Percentiles rank a stretch among this genome's conserved stretches.
Conservation (phyloP, 2,329 filamentous ascomycete species). For the Pleomassaria siparia region DNA sequence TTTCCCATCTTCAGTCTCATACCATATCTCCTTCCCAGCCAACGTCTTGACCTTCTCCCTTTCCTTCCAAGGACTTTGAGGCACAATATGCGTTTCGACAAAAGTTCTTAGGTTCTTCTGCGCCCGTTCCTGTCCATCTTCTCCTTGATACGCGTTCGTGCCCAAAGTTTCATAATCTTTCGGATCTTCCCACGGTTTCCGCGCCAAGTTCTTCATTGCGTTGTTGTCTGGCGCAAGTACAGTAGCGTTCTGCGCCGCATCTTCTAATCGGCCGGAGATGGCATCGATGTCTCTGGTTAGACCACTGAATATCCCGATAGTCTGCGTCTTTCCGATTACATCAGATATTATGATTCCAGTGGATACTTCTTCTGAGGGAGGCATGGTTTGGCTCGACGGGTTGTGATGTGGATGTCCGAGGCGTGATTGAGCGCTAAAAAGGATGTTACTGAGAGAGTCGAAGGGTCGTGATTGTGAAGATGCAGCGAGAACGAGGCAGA, state of each 20-base stretch:
- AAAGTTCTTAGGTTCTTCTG: conserved; percentile 75
- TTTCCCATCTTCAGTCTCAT: conserved; percentile 70
- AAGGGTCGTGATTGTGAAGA: conserved; percentile 36
- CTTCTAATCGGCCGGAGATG: conserved; percentile 69
- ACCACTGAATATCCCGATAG: conserved; percentile 80
- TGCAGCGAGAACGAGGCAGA: conserved; percentile 34
- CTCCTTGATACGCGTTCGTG: conserved; percentile 72
- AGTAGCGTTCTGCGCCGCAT: conserved; percentile 70
- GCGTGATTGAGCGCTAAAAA: conserved; percentile 30
- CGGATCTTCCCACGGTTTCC: conserved; percentile 84
- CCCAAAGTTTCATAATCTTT: conserved; percentile 70
- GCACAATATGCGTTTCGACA: conserved; percentile 82
- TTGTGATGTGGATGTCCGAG: conserved; percentile 24
- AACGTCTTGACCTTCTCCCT: conserved; percentile 67
- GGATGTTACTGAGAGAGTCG: conserved; percentile 30
- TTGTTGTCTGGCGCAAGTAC: conserved; percentile 86
- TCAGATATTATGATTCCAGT: conserved; percentile 72
- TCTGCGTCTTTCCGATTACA: conserved; percentile 75
- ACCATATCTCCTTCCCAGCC: conserved; percentile 75
- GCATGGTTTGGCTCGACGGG: conserved; percentile 26
- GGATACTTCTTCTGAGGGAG: conserved; percentile 30
- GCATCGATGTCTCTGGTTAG: conserved; percentile 74
- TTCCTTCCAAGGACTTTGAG: conserved; percentile 73
- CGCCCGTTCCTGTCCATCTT: conserved; percentile 73
- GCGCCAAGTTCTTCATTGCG: conserved; percentile 73